Evolutionary conservation across 805 yeast genomes (phyloP), one percentile per base, ranked within the genome.

Genomic region (Metschnikowia lochheadii): DNA sequence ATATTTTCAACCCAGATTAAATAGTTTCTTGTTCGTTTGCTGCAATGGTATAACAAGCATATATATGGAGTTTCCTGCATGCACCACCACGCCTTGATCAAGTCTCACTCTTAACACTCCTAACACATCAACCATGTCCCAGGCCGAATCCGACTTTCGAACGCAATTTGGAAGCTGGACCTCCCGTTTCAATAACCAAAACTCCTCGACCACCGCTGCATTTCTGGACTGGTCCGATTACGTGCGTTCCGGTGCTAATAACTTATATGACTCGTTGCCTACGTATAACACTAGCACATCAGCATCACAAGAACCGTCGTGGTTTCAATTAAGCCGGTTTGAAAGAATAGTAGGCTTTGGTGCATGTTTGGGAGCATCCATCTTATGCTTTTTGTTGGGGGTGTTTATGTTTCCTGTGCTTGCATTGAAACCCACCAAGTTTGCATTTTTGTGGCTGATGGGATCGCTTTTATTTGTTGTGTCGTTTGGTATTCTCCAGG

Each of bases 401-500:
- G 80, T 92, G 55, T 81, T 89, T 43, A 69, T 92, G 60, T 84
- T 94, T 66, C 99, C 99, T 0, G 90, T 92, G 14, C 72, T 94
- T 56, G 91, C 96, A 1, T 70, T 90, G 46, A 85, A 87, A 58
- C 99, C 98, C 14, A 77, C 96, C 44, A 94, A 94, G 66, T 92
- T 94, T 64, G 97, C 96, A 11, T 72, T 84, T 57, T 63, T 86
- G 33, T 94, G 99, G 98, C 83, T 96, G 1, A 73, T 92, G 69
- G 99, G 98, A 0, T 87, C 96, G 1, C 63, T 94, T 13, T 69
- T 94, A 41, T 92, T 94, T 68, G 88, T 94, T 17, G 64, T 88
- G 5, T 88, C 96, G 34, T 94, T 94, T 69, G 97, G 96, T 1
- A 81, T 89, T 17, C 70, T 92, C 20, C 97, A 90, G 72, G 99